phyloP scores from a whole-genome alignment of 805 yeast genomes.

The Metschnikowia sp. region DNA sequence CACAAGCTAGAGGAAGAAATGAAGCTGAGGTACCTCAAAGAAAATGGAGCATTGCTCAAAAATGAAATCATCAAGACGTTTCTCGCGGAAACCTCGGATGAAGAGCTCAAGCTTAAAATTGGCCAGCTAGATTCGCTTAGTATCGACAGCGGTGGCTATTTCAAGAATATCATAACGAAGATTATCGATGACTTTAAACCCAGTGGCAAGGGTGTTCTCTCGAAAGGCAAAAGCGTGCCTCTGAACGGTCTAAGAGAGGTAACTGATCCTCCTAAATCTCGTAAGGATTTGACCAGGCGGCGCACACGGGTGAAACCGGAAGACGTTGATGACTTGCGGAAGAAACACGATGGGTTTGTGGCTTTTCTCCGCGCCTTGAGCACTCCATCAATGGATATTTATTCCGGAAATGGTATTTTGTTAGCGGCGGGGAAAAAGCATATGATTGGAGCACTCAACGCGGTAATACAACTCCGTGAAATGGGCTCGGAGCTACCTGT shows the following conservation, averaged over 20 bases:
- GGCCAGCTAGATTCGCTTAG: background rate
- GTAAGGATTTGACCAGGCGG: slow-evolving; percentile 8
- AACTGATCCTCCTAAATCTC: slow-evolving; percentile 1
- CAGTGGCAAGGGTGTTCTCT: slow-evolving; percentile 5
- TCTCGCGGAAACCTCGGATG: slow-evolving; percentile 9
- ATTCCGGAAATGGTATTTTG: slow-evolving; percentile 34
- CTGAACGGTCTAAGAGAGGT: slow-evolving; percentile 5
- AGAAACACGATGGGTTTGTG: slow-evolving; percentile 27
- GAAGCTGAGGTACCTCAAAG: slow-evolving; percentile 6
- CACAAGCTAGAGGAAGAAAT: slow-evolving; percentile 8
- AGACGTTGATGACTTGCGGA: slow-evolving; percentile 21
- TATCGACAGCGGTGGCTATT: slow-evolving; percentile 11
- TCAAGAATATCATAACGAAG: slow-evolving; percentile 13
- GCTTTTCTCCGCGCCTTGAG: slow-evolving; percentile 22
- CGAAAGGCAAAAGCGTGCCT: slow-evolving; percentile 3
- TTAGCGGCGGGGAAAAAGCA: slow-evolving; percentile 28
- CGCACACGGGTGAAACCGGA: slow-evolving; percentile 16
- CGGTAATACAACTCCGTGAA: slow-evolving; percentile 34
- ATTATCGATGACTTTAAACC: slow-evolving; percentile 16
- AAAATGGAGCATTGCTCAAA: slow-evolving; percentile 8
- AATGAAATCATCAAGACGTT: slow-evolving; percentile 6
- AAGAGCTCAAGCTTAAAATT: slow-evolving; percentile 4
- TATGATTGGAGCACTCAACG: slow-evolving; percentile 28
- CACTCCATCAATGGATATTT: slow-evolving; percentile 24
- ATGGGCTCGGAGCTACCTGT: slow-evolving; percentile 43